Conservation (phyloP, 352 stramenopile genomes). For the Peronospora destructor region DNA sequence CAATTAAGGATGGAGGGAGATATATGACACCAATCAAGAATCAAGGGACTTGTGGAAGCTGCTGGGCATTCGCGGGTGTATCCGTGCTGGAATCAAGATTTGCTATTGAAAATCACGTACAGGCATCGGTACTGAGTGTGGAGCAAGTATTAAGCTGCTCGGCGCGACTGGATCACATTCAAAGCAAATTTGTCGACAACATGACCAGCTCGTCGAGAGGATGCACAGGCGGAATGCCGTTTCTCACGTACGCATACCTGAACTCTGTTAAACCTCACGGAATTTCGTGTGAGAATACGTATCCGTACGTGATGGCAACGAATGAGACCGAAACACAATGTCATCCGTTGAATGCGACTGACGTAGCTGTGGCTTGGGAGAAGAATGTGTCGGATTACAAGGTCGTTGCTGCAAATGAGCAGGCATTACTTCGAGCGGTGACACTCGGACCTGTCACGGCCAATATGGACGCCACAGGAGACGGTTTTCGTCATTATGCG, state of each 20-base stretch:
- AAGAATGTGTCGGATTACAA: constrained; percentile 46
- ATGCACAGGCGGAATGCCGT: constrained; percentile 85
- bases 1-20: constrained; percentile 57
- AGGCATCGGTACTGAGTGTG: constrained; percentile 63
- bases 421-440: constrained; percentile 58
- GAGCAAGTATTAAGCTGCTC: constrained; percentile 84
- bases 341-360: constrained; percentile 11
- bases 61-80: constrained; percentile 87
- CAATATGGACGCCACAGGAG: constrained; percentile 63
- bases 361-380: constrained; percentile 50
- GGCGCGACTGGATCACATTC: constrained; percentile 57
- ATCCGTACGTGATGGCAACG: constrained; percentile 81
- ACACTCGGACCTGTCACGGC: constrained; percentile 60
- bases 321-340: constrained; percentile 41
- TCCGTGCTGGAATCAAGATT: constrained; percentile 65
- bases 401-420: constrained; percentile 42
- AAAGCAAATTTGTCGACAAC: constrained; percentile 55
- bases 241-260: constrained; percentile 87
- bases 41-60: constrained; percentile 89
- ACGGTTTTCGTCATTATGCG: constrained; percentile 81
- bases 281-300: constrained; percentile 54
- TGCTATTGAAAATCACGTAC: constrained; percentile 70
- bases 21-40: constrained; percentile 90
- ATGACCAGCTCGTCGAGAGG: constrained; percentile 77
- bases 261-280: constrained; percentile 48